phyloP scores from a whole-genome alignment of 2,329 filamentous ascomycete species.

The Hypoxylon sp. region DNA sequence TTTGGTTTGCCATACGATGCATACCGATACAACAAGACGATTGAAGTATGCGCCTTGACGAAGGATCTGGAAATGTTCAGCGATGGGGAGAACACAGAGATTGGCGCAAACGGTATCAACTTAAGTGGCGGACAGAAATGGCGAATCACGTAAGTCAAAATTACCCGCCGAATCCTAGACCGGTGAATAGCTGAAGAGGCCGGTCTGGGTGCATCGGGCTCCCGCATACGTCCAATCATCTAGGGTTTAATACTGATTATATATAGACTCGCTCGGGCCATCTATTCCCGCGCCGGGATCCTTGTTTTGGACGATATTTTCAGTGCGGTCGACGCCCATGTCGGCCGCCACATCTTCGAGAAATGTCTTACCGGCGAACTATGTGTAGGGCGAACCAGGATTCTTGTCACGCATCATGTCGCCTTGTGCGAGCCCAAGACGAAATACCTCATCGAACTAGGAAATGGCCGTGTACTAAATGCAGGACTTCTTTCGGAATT shows the following conservation, averaged over 20 bases:
- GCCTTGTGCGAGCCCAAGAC: conserved; percentile 74
- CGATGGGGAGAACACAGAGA: conserved; percentile 81
- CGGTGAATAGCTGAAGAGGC: too few species aligned
- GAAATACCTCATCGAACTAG: conserved; percentile 78
- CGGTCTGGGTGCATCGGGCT: neutral
- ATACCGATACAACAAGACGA: conserved; percentile 73
- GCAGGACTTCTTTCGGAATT: conserved; percentile 73
- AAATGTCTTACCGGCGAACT: conserved; percentile 77
- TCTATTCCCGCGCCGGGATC: conserved; percentile 81
- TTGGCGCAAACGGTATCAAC: conserved; percentile 86
- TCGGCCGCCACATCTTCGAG: conserved; percentile 81
- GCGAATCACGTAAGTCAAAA: conserved; percentile 66
- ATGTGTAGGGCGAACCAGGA: conserved; percentile 73
- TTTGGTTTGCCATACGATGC: conserved; percentile 77
- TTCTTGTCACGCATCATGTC: conserved; percentile 84
- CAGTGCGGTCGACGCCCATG: conserved; percentile 82
- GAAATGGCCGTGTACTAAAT: conserved; percentile 70
- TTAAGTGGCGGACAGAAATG: conserved; percentile 85
- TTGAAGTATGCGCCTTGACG: conserved; percentile 75
- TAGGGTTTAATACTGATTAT: conserved; percentile 21
- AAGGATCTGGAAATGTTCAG: conserved; percentile 80
- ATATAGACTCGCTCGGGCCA: conserved; percentile 70
- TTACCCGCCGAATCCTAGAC: too few species aligned
- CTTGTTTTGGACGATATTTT: conserved; percentile 86
- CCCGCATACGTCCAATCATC: neutral